A percentile compares a stretch with the other conserved stretches of the same genome.
Conservation (phyloP, 495 filamentous ascomycete species). For the Lepidopterella palustris region DNA sequence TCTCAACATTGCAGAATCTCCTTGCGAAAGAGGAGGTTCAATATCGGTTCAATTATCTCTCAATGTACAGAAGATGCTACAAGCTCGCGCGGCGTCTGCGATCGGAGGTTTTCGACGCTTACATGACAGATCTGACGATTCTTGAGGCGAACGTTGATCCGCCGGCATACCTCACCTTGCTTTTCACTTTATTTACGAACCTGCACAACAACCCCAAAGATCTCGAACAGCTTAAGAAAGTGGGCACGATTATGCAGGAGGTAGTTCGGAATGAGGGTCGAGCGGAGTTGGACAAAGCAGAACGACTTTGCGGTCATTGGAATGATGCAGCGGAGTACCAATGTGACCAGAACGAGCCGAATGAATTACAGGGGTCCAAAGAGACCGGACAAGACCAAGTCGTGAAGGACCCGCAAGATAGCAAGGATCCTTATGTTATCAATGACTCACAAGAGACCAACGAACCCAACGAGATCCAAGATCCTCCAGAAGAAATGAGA, state of each 20-base stretch:
- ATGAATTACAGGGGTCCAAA: too few species aligned
- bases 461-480: too few species aligned
- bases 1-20: not conserved
- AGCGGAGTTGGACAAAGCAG: not conserved
- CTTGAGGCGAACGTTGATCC: not conserved
- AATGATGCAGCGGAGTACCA: too few species aligned
- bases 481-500: too few species aligned
- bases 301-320: too few species aligned
- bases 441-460: too few species aligned
- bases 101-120: not conserved
- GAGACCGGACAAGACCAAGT: too few species aligned
- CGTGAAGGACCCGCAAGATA: too few species aligned
- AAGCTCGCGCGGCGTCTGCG: conserved; percentile 1
- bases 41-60: conserved; percentile 14
- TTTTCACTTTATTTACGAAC: not conserved
- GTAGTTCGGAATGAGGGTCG: not conserved
- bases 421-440: too few species aligned
- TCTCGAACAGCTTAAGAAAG: not conserved
- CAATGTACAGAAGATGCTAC: conserved; percentile 8
- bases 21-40: conserved; percentile 8
- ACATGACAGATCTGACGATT: not conserved
- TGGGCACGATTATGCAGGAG: not conserved
- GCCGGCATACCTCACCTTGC: not conserved
- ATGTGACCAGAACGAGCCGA: too few species aligned
- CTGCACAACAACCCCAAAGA: conserved; percentile 4